Evolutionary conservation across 129 eudicot species (phyloP), one percentile per base, ranked within the genome.

Genomic region (Centella asiatica): DNA sequence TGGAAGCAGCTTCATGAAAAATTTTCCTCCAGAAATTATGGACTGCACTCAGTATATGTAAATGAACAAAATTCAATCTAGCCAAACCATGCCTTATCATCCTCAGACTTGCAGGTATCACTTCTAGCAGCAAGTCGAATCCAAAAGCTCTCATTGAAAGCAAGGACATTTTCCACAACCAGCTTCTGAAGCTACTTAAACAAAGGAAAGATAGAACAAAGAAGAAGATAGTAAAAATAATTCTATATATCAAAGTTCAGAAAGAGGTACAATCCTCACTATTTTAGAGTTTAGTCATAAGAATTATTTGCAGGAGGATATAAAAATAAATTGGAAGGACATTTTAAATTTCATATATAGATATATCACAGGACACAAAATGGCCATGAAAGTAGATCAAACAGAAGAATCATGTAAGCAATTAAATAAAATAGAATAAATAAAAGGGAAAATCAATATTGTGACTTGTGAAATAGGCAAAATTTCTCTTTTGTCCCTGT

Each of bases 71-170:
- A 47, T 57, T 56, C 22, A 42, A 64, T 45, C 24, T 49, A 65
- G 22, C 59, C 20, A 62, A 68, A 65, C 33, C 73, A 55, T 84
- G 74, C 95, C 78, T 87, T 84, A 67, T 92, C 99, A 72, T 92
- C 96, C 17, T 82, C 92, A 32, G 99, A 92, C 72, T 76, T 87
- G 86, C 98, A 92, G 48, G 95, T 87, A 62, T 92, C 98, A 59
- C 88, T 69, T 76, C 96, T 82, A 78, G 99, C 95, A 56, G 99
- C 99, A 77, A 92, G 90, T 39, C 96, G 85, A 44, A 92, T 78
- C 99, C 96, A 87, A 72, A 92, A 92, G 37, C 84, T 78, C 69
- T 88, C 96, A 34, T 87, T 82, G 72, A 80, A 92, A 80, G 96
- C 95, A 67, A 87, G 96, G 70, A 92, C 72, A 63, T 87, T 92